Evolutionary conservation across 768 basidiomycete genomes (phyloP).

Genomic region (Hydnum rufescens): DNA sequence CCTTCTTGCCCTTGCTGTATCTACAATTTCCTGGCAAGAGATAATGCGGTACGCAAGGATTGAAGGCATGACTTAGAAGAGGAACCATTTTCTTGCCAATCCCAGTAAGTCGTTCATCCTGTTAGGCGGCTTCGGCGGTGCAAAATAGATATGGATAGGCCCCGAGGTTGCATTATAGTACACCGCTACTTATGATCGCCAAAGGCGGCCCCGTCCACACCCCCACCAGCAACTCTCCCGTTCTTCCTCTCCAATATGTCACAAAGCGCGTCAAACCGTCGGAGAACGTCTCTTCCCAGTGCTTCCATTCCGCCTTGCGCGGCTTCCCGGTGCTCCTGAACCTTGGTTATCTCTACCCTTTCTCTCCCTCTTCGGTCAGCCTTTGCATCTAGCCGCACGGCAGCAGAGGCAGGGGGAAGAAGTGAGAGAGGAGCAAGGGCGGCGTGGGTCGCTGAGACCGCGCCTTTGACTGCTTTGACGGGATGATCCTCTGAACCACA

Average conservation of each 20-base stretch:
- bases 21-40: too few species aligned
- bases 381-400: background rate
- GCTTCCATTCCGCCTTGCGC: background rate
- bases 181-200: too few species aligned
- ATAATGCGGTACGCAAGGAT: too few species aligned
- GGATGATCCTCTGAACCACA: conserved; percentile 49
- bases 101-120: too few species aligned
- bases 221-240: too few species aligned
- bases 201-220: too few species aligned
- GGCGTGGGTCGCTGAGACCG: conserved; percentile 46
- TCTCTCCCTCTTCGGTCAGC: background rate
- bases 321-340: background rate
- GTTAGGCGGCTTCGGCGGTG: too few species aligned
- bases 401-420: conserved; percentile 20
- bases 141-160: too few species aligned
- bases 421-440: conserved; percentile 35
- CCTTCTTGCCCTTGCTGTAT: too few species aligned
- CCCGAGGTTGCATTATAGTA: too few species aligned
- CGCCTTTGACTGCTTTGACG: conserved; percentile 41
- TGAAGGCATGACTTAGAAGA: too few species aligned
- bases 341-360: background rate
- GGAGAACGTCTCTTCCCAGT: background rate
- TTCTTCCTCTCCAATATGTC: background rate
- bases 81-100: too few species aligned
- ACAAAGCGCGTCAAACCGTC: background rate